Evolutionary conservation across 2,329 filamentous ascomycete genomes (phyloP), one percentile per base, ranked within the genome.

Genomic region (Verticillium nubilum): DNA sequence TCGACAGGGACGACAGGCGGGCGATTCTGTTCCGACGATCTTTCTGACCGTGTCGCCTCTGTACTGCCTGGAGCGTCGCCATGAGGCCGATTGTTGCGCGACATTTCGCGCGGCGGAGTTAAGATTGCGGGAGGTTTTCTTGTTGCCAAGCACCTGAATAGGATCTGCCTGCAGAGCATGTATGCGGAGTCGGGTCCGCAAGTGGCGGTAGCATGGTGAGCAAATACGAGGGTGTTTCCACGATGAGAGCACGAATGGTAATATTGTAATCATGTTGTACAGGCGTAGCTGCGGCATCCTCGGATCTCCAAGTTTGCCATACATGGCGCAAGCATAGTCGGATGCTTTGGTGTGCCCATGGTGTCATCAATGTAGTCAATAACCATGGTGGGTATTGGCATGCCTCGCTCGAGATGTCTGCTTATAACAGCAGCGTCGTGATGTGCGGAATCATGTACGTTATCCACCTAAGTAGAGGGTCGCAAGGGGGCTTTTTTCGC

Each of bases 1-100:
- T 56, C 54, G 54, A 56, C 54, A 56, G 54, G 54, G 42, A 56
- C 54, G 28, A 37, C 10, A 23, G 9, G 27, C 54, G 54, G 54
- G 33, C 33, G 29, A 25, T 15, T 26, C 33, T 42, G 33, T 35
- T 56, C 54, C 54, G 54, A 56, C 17, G 54, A 56, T 56, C 29
- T 10, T 23, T 50, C 9, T 25, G 12, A 50, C 10, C 10, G 3
- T 12, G 42, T 25, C 7, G 42, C 42, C 42, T 31, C 29, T 56
- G 29, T 15, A n/a, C 28, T 29, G 19, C 29, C 25, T 15, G 31
- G 7, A 19, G 2, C n/a, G 31, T 23, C 54, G 54, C n/a, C 29
- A 56, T 23, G 23, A 5, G 29, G n/a, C 9, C 17, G 10, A 7
- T 5, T 13, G 53, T 23, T 28, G 19, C 27, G 53, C 53, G 29